phyloP scores from a whole-genome alignment of 208 protist species.

The Borovskyia barvae region DNA sequence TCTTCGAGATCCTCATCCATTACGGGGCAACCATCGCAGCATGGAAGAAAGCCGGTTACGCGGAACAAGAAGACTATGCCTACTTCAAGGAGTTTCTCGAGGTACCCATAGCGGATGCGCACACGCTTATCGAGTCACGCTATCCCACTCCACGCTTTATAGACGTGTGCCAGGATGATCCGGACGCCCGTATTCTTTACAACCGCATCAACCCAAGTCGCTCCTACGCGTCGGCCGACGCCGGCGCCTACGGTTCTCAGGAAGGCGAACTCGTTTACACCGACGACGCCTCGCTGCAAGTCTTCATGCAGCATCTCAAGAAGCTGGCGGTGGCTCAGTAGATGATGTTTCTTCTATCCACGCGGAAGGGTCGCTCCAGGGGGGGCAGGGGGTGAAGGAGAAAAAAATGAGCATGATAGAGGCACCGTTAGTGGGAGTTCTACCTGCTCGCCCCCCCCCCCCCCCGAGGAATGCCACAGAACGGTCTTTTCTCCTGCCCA shows the following conservation, averaged over 20 bases:
- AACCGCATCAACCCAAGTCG: constrained; percentile 97
- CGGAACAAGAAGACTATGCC: constrained; percentile 93
- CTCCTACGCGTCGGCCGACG: constrained; percentile 87
- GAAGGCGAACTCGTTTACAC: constrained; percentile 94
- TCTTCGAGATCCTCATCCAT: constrained; percentile 98
- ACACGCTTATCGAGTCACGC: constrained; percentile 85
- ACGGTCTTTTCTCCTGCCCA: too few relatives aligned
- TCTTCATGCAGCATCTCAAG: constrained; percentile 97
- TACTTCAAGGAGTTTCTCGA: constrained; percentile 95
- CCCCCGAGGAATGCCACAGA: too few relatives aligned
- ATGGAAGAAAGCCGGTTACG: constrained; percentile 94
- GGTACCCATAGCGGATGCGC: constrained; percentile 91
- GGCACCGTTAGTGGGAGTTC: neutral
- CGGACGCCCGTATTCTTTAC: constrained; percentile 96
- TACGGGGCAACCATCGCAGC: constrained; percentile 94
- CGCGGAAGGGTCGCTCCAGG: too few relatives aligned
- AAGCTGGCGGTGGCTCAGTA: constrained; percentile 93
- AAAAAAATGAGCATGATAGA: too few relatives aligned
- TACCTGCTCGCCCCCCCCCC: too few relatives aligned
- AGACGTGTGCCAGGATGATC: constrained; percentile 95
- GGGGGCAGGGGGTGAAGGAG: too few relatives aligned
- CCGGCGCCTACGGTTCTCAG: constrained; percentile 48
- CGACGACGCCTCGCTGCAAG: constrained; percentile 97
- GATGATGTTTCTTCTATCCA: too few relatives aligned
- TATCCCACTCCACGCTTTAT: constrained; percentile 96